These are phyloP conservation scores for Lachancea thermotolerans DNA, from an alignment of 805 yeast genomes.

Conservation along the genomic window DNA sequence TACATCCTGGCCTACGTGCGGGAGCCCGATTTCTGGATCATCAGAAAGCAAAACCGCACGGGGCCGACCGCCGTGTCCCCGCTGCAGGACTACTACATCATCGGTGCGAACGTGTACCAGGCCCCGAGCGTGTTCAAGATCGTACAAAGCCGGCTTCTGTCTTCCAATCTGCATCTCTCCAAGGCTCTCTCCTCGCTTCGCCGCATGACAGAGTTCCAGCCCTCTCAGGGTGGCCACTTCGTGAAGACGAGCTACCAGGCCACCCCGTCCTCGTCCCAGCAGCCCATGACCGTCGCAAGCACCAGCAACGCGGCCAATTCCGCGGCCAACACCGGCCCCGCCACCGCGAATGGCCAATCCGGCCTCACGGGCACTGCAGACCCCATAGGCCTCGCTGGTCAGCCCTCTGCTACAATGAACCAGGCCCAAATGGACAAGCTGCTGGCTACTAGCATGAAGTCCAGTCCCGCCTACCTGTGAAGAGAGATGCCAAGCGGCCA, in stretches of 20 bases:
- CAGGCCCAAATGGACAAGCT: conserved; percentile 29
- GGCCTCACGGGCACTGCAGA: conserved; percentile 3
- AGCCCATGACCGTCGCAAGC: neutral
- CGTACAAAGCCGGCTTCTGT: conserved; percentile 60
- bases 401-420: conserved; percentile 14
- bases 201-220: conserved; percentile 47
- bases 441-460: conserved; percentile 27
- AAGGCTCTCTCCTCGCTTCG: conserved; percentile 43
- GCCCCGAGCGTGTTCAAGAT: conserved; percentile 74
- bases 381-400: neutral
- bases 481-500: too few relatives aligned
- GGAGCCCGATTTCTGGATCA: conserved; percentile 92
- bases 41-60: conserved; percentile 69
- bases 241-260: conserved; percentile 2
- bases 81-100: conserved; percentile 74
- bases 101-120: conserved; percentile 89
- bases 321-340: conserved; percentile 3
- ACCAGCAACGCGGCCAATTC: conserved; percentile 1
- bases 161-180: conserved; percentile 38
- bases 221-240: conserved; percentile 45
- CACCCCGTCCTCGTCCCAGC: conserved; percentile 2
- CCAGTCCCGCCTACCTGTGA: conserved; percentile 28
- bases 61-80: conserved; percentile 37
- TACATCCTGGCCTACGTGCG: conserved; percentile 65
- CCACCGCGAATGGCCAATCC: conserved; percentile 6